A percentile compares a stretch with the other conserved stretches of the same genome.
Evolutionary conservation across 345 rosid species (phyloP).

Genomic region (Mallotus nudiflorus): DNA sequence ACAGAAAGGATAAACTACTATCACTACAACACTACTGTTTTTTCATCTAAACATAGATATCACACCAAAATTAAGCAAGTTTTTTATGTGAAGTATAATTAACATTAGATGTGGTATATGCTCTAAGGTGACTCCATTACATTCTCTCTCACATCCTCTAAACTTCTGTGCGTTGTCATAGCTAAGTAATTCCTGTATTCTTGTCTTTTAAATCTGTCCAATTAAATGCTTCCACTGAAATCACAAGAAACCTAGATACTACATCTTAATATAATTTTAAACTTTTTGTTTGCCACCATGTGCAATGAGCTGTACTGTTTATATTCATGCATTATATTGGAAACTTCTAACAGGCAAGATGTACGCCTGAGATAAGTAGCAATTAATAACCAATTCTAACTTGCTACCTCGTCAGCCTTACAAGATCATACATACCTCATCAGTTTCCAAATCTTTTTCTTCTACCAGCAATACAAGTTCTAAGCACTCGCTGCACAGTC

Average conservation of each 20-base stretch:
- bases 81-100: background rate
- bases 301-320: background rate
- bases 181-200: background rate
- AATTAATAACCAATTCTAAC: background rate
- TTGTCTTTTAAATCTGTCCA: background rate
- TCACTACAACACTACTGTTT: background rate
- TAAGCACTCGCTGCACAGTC: conserved; percentile 26
- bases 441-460: conserved; percentile 17
- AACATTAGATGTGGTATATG: too few relatives aligned
- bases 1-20: background rate
- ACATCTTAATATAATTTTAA: background rate
- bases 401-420: background rate
- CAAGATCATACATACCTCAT: conserved; percentile 20
- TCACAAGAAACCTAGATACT: background rate
- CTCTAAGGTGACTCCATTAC: too few relatives aligned
- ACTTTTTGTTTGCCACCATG: background rate
- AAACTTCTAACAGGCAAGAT: background rate
- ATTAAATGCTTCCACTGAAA: background rate
- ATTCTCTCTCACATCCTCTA: too few relatives aligned
- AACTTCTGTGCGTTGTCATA: background rate
- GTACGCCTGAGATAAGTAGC: background rate
- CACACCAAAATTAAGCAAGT: background rate
- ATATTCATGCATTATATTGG: background rate
- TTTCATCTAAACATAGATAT: background rate
- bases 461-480: conserved; percentile 26